A percentile compares a stretch with the other conserved stretches of the same genome.
Evolutionary conservation across 805 yeast species (phyloP).

Genomic region (Yarrowia sp.): DNA sequence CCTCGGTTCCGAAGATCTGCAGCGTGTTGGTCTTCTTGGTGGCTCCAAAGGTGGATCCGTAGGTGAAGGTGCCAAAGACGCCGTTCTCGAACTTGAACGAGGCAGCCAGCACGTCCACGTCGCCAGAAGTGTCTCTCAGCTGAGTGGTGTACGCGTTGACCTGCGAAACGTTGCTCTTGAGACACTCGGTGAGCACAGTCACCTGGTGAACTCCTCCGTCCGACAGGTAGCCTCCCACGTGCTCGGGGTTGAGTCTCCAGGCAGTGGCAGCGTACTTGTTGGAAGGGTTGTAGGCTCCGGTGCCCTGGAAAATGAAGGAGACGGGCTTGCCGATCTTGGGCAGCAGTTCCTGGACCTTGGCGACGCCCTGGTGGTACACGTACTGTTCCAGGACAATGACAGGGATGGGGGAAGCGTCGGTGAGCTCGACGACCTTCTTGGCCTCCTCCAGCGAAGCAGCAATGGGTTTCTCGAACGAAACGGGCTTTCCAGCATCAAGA

Average conservation of each 20-base stretch:
- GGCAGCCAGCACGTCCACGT: slow-evolving; percentile 80
- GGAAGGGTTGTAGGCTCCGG: slow-evolving; percentile 60
- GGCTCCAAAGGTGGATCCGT: slow-evolving; percentile 87
- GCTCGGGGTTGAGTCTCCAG: slow-evolving; percentile 92
- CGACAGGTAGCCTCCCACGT: slow-evolving; percentile 88
- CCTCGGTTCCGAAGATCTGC: slow-evolving; percentile 78
- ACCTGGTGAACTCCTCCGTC: slow-evolving; percentile 98
- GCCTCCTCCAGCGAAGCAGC: slow-evolving; percentile 88
- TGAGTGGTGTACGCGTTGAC: slow-evolving; percentile 82
- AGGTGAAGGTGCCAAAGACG: slow-evolving; percentile 81
- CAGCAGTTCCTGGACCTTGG: slow-evolving; percentile 61
- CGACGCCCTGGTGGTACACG: slow-evolving; percentile 71
- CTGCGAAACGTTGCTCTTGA: slow-evolving; percentile 69
- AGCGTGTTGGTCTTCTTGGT: slow-evolving; percentile 71
- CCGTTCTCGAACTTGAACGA: slow-evolving; percentile 67
- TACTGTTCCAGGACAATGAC: slow-evolving; percentile 86
- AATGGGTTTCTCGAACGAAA: slow-evolving; percentile 88
- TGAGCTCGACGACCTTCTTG: slow-evolving; percentile 71
- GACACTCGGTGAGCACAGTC: slow-evolving; percentile 80
- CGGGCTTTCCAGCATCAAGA: slow-evolving; percentile 74
- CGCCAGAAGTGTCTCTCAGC: slow-evolving; percentile 76
- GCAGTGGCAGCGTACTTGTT: slow-evolving; percentile 64
- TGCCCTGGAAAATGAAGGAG: slow-evolving; percentile 51
- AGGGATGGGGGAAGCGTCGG: slow-evolving; percentile 68
- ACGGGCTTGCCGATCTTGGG: slow-evolving; percentile 71